phyloP scores from a whole-genome alignment of 768 basidiomycete species.

The Kwoniella sp. region DNA sequence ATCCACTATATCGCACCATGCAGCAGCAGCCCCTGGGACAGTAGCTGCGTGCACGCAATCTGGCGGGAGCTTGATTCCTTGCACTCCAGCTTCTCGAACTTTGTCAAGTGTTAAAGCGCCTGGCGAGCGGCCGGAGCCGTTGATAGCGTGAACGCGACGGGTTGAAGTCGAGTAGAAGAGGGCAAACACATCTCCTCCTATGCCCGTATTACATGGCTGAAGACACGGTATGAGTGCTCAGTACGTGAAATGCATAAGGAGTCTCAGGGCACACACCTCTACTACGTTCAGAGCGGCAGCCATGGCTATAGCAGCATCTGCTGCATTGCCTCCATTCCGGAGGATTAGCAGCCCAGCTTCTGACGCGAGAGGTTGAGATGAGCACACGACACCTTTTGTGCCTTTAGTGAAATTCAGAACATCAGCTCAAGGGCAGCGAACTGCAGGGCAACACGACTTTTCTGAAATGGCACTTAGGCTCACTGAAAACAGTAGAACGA shows the following conservation, averaged over 20 bases:
- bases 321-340: slow-evolving; percentile 88
- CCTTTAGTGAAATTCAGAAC: slow-evolving; percentile 59
- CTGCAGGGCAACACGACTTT: no score
- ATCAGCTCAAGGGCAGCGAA: no score
- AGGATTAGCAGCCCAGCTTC: slow-evolving; percentile 86
- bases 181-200: slow-evolving; percentile 63
- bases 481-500: slow-evolving; percentile 68
- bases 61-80: slow-evolving; percentile 67
- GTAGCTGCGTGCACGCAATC: slow-evolving; percentile 71
- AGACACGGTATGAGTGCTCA: background rate
- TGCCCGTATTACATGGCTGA: slow-evolving; percentile 29
- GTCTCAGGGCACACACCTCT: slow-evolving; percentile 61
- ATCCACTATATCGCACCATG: slow-evolving; percentile 84
- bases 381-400: slow-evolving; percentile 78
- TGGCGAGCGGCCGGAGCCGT: slow-evolving; percentile 85
- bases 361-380: slow-evolving; percentile 83
- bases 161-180: slow-evolving; percentile 80
- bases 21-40: slow-evolving; percentile 74
- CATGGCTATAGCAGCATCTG: slow-evolving; percentile 89
- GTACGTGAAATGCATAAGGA: slow-evolving; percentile 4
- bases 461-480: slow-evolving; percentile 47
- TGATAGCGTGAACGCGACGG: slow-evolving; percentile 78
- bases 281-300: slow-evolving; percentile 87
- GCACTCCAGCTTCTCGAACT: slow-evolving; percentile 68
- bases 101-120: slow-evolving; percentile 72